Base-by-base conservation (phyloP, 805 yeast genomes). In the Sugiyamaella valdiviana region DNA sequence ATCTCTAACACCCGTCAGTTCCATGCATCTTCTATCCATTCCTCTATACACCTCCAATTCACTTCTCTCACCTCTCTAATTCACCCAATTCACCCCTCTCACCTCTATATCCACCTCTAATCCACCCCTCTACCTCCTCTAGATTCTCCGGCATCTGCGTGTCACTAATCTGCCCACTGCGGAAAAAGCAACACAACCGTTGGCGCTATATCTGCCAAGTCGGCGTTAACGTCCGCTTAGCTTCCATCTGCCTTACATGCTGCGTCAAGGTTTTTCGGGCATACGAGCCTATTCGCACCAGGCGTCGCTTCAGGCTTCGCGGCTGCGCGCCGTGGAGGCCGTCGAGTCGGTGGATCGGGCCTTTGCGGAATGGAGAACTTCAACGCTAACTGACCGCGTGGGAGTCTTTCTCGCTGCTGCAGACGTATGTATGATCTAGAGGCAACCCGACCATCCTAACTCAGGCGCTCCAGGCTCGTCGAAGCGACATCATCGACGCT, bases 401-500 rank as follows among this genome's bases (percentile, higher is more conserved):
- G 46, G 19, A 3, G 24, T 39, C 22, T 39, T 39, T 19, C n/a
- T 15, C 15, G n/a, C n/a, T 10, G 42, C 42, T 7, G n/a, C 42
- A 5, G 32, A 26, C n/a, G 32, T 26, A 26, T 10, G 32, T 6
- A 26, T 10, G 10, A 12, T 10, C 32, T 26, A 26, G 29, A n/a
- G n/a, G n/a, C n/a, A n/a, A n/a, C n/a, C n/a, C n/a, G n/a, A n/a
- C n/a, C n/a, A n/a, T n/a, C n/a, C 32, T 26, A 26, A 26, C 14
- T 4, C 9, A 26, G 32, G 14, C 9, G 15, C 19, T 39, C 9
- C n/a, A 6, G 22, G 5, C 21, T 2, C 42, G 51, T 9, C 19
- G 21, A 7, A 37, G 20, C 14, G 37, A 39, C 2, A 12, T 53
- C 14, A 43, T 38, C 15, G 42, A 44, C n/a, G 20, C 76, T n/a